Conservation (phyloP, 2,329 filamentous ascomycete genomes). For the Diaporthe nobilis region DNA sequence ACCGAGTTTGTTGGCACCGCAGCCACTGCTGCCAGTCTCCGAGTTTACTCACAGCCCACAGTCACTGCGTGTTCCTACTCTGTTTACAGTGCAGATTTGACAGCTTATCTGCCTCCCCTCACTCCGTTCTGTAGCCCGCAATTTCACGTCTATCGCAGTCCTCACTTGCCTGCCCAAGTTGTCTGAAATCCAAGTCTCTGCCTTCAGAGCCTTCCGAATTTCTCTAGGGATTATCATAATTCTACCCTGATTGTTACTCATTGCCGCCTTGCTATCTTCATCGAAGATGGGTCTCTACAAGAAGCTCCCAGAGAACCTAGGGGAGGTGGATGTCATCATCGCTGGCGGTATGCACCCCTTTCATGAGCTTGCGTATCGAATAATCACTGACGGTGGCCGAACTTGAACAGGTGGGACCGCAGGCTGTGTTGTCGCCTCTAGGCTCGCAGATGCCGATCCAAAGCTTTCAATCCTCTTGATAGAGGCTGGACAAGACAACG, state of each 20-base stretch:
- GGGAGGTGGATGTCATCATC: constrained; percentile 66
- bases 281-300: constrained; percentile 38
- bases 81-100: too few relatives aligned
- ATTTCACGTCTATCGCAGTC: too few relatives aligned
- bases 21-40: too few relatives aligned
- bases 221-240: neutral
- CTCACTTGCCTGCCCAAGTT: too few relatives aligned
- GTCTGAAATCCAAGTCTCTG: too few relatives aligned
- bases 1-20: too few relatives aligned
- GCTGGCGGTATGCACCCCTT: constrained; percentile 56
- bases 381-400: neutral
- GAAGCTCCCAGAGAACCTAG: constrained; percentile 48
- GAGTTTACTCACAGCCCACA: too few relatives aligned
- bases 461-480: constrained; percentile 65
- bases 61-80: too few relatives aligned
- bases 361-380: neutral
- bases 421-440: constrained; percentile 63
- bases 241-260: neutral
- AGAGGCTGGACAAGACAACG: constrained; percentile 68
- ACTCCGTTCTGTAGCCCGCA: too few relatives aligned
- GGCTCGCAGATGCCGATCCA: constrained; percentile 65
- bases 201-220: neutral
- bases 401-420: constrained; percentile 59
- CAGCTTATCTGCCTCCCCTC: too few relatives aligned
- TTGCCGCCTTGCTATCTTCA: neutral